Percentiles rank a stretch among this genome's conserved stretches.
Conservation (phyloP, 1,139 yeast genomes). For the Yamadazyma atlantica region DNA sequence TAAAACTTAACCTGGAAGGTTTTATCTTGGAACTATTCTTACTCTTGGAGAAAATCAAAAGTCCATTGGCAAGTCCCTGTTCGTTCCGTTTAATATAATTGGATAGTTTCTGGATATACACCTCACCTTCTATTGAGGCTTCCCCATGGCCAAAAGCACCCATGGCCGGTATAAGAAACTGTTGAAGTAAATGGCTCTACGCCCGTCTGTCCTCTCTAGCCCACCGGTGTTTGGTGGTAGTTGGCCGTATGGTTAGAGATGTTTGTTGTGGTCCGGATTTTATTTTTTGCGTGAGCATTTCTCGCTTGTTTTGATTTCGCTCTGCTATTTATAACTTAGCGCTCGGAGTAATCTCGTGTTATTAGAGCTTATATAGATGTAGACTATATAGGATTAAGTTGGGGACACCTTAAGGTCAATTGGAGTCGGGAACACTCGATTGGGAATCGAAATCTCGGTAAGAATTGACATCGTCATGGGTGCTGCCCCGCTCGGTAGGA, state of each 20-base stretch:
- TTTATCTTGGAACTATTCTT: conserved; percentile 31
- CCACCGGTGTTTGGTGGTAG: background rate
- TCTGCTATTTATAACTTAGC: background rate
- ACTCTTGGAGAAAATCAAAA: conserved; percentile 40
- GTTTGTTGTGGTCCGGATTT: background rate
- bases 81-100: conserved; percentile 43
- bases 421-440: conserved; percentile 9
- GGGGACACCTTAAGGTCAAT: background rate
- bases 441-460: conserved; percentile 12
- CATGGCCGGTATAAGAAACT: conserved; percentile 11
- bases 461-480: conserved; percentile 6
- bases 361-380: no score
- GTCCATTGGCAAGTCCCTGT: conserved; percentile 47
- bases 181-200: background rate
- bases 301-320: background rate
- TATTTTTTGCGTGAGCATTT: background rate
- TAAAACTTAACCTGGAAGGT: conserved; percentile 56
- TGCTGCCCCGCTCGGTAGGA: conserved; percentile 8
- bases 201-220: background rate
- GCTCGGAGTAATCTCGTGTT: no score
- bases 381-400: no score
- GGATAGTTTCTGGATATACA: conserved; percentile 41
- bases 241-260: background rate
- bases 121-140: conserved; percentile 41
- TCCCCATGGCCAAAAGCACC: conserved; percentile 16